These are phyloP conservation scores for Leccinum pallidistipes DNA, from an alignment of 1,284 basidiomycete species.

Conservation along the genomic window DNA sequence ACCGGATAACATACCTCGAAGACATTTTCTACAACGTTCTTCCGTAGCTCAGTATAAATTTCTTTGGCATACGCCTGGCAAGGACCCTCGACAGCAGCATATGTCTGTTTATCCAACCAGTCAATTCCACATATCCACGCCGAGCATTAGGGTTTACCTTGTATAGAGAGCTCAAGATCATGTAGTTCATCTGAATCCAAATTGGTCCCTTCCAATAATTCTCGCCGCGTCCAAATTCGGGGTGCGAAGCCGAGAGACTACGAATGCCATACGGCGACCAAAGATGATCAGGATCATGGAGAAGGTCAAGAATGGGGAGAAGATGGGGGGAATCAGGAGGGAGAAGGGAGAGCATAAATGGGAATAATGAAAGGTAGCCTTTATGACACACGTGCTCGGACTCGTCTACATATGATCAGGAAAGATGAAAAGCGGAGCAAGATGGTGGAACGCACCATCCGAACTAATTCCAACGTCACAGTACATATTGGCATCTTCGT, in stretches of 20 bases:
- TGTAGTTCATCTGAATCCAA: conserved; percentile 97
- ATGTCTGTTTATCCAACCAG: conserved; percentile 52
- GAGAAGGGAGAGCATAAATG: conserved; percentile 82
- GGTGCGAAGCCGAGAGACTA: conserved; percentile 81
- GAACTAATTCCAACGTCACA: conserved; percentile 87
- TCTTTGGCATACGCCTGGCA: conserved; percentile 70
- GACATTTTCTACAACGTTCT: conserved; percentile 85
- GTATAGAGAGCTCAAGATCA: conserved; percentile 76
- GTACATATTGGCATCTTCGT: conserved; percentile 85
- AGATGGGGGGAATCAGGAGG: conserved; percentile 76
- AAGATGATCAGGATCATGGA: conserved; percentile 78
- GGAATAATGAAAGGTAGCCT: conserved; percentile 93
- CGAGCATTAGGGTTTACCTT: conserved; percentile 50
- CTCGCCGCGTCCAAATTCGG: conserved; percentile 88
- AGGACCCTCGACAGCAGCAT: conserved; percentile 79
- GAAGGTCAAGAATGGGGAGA: conserved; percentile 74
- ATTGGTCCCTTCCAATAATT: conserved; percentile 97
- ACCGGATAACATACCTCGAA: conserved; percentile 58
- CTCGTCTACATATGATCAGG: conserved; percentile 61
- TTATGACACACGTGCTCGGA: conserved; percentile 88
- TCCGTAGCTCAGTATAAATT: conserved; percentile 79
- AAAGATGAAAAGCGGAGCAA: conserved; percentile 11
- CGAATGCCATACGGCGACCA: conserved; percentile 92
- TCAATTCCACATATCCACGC: conserved; percentile 6
- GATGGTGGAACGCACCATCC: conserved; percentile 53